phyloP scores from a whole-genome alignment of 768 basidiomycete species.

The Hydnomerulius pinastri region DNA sequence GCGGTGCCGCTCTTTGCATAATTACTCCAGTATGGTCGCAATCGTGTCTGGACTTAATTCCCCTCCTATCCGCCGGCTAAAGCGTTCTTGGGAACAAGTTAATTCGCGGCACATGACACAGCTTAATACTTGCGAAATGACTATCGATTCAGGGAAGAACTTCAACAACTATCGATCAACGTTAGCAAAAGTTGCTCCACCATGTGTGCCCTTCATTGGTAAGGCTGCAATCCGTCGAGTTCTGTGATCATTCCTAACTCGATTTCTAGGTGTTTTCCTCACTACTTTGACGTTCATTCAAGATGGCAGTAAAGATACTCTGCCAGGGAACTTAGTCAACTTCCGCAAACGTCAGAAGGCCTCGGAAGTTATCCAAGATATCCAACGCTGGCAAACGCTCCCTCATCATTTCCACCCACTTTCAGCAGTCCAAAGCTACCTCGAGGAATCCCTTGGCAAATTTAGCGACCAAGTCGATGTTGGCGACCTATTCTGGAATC shows the following conservation, averaged over 20 bases:
- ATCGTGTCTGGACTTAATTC: constrained; percentile 94
- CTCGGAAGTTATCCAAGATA: constrained; percentile 96
- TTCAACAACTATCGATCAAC: constrained; percentile 89
- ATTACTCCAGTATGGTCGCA: constrained; percentile 97
- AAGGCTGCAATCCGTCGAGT: constrained; percentile 20
- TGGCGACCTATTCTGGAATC: constrained; percentile 79
- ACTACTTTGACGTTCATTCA: constrained; percentile 98
- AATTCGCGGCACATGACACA: constrained; percentile 70
- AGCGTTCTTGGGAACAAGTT: constrained; percentile 92
- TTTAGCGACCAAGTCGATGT: constrained; percentile 68
- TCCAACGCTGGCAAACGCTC: constrained; percentile 92
- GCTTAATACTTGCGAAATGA: constrained; percentile 81
- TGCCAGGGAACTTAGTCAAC: constrained; percentile 82
- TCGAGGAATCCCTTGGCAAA: constrained; percentile 76
- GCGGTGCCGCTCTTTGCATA: constrained; percentile 88
- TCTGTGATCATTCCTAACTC: constrained; percentile 1
- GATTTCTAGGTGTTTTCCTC: constrained; percentile 80
- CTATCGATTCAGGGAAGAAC: constrained; percentile 91
- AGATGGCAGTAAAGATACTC: constrained; percentile 88
- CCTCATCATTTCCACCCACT: constrained; percentile 84
- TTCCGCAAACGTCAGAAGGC: constrained; percentile 95
- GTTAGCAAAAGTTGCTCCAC: constrained; percentile 81
- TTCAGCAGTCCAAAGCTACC: constrained; percentile 65
- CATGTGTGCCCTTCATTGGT: constrained; percentile 98
- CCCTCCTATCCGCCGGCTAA: constrained; percentile 88